Evolutionary conservation across 2,329 filamentous ascomycete species (phyloP), one percentile per base, ranked within the genome.

Genomic region (Epichloe uncinata): DNA sequence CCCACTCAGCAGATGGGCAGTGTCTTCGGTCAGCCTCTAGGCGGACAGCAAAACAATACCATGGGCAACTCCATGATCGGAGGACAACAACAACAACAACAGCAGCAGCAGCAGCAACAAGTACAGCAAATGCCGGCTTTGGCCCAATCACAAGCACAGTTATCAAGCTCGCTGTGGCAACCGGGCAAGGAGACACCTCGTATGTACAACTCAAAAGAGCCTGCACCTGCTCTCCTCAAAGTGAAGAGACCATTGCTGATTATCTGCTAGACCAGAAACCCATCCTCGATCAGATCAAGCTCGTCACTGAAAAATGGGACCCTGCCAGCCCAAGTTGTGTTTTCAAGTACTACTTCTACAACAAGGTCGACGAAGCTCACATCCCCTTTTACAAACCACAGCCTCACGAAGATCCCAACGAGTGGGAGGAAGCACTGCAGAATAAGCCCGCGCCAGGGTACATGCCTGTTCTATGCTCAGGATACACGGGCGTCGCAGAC

Each of bases 341-440:
- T 30, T 88, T 93, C 70, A 85, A 87, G 65, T 74, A 85, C 61
- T 91, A 91, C 71, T 87, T 93, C 65, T 94, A 93, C 74, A 93
- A 93, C 69, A 81, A 86, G 56, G 85, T 90, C 54, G 82, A 85
- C 55, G 79, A 85, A 59, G 77, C 79, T 48, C 77, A 78, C 61
- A 82, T 84, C n/a, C 85, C 85, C 11, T 89, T 89, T 65, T 90
- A 85, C 66, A 78, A 82, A 55, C 85, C 85, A 2, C 73, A 78
- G 15, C 71, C 80, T 1, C 73, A 78, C 57, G 87, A 93, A 61
- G 82, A 90, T 61, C 79, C 83, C 37, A 77, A 79, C 55, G 85
- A 86, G 61, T 94, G 87, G 85, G 87, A 94, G 60, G 85, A 89
- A 58, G 87, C 87, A 0, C 75, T 91, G 30, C 79, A 84, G 57